phyloP scores from a whole-genome alignment of 495 filamentous ascomycete species.

The Lophium mytilinum region DNA sequence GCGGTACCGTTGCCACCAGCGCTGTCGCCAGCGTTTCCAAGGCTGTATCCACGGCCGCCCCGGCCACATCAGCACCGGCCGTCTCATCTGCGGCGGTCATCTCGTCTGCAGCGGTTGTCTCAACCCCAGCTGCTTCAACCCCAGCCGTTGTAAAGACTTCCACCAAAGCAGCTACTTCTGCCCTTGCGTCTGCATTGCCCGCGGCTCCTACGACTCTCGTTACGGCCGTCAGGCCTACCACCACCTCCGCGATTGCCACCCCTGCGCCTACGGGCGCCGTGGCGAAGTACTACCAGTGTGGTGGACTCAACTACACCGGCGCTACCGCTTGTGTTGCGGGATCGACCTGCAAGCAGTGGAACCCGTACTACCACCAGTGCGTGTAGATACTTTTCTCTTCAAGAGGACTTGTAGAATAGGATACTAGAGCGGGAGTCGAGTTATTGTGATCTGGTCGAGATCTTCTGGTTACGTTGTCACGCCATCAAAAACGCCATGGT shows the following conservation, averaged over 20 bases:
- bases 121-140: neutral
- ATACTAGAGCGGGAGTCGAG: too few relatives aligned
- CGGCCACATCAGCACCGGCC: neutral
- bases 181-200: neutral
- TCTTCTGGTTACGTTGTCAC: too few relatives aligned
- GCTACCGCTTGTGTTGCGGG: conserved; percentile 14
- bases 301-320: conserved; percentile 15
- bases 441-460: too few relatives aligned
- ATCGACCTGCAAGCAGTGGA: conserved; percentile 14
- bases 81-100: neutral
- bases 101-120: neutral
- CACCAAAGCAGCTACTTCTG: neutral
- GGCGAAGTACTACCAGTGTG: conserved; percentile 21
- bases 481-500: too few relatives aligned
- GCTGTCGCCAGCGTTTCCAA: neutral
- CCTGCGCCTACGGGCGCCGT: conserved; percentile 2
- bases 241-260: neutral
- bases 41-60: neutral
- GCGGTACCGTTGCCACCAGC: neutral
- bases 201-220: conserved; percentile 4
- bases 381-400: neutral
- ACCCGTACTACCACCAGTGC: conserved; percentile 24
- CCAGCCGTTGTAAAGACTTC: neutral
- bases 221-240: neutral
- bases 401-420: too few relatives aligned